These are phyloP conservation scores for Endoconidiophora laricicola DNA, from an alignment of 2,329 filamentous ascomycete species.

Conservation along the genomic window DNA sequence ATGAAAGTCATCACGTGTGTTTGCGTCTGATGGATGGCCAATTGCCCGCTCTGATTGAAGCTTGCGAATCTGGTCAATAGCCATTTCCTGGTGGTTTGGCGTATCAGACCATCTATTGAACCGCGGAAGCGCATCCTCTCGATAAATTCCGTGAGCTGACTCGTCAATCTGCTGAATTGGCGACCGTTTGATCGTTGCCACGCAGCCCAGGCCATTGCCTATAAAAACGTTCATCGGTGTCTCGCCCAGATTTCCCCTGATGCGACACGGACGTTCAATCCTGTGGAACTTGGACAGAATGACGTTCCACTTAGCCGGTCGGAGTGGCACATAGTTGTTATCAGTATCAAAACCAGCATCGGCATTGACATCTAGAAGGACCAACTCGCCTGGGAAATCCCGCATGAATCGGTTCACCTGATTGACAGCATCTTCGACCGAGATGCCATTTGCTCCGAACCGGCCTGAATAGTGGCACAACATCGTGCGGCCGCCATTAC, in stretches of 20 bases:
- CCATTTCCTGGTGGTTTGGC: slow-evolving; percentile 3
- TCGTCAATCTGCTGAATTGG: slow-evolving; percentile 6
- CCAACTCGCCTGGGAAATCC: slow-evolving; percentile 24
- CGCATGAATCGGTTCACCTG: slow-evolving; percentile 27
- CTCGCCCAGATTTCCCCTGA: slow-evolving; percentile 16
- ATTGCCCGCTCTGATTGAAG: slow-evolving; percentile 5
- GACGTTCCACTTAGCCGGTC: slow-evolving; percentile 18
- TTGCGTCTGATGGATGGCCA: slow-evolving; percentile 1
- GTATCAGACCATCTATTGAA: slow-evolving; percentile 6
- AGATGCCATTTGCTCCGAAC: slow-evolving; percentile 9
- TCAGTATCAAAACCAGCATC: slow-evolving; percentile 15
- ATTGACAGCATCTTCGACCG: slow-evolving; percentile 23
- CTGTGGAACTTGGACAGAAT: slow-evolving; percentile 25
- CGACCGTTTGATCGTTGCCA: slow-evolving; percentile 13
- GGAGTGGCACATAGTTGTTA: slow-evolving; percentile 18
- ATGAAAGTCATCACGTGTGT: slow-evolving; percentile 5
- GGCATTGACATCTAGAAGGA: slow-evolving; percentile 26
- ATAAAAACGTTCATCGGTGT: slow-evolving; percentile 18
- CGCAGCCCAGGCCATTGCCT: slow-evolving; percentile 16
- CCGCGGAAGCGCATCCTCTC: not conserved
- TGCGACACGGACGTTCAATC: slow-evolving; percentile 17
- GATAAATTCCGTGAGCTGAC: slow-evolving; percentile 1
- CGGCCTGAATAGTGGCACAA: slow-evolving; percentile 6
- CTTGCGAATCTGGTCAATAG: slow-evolving; percentile 6
- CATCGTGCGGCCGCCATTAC: slow-evolving; percentile 1